phyloP scores from a whole-genome alignment of 257 asterid genomes.

The Schizonepeta tenuifolia region DNA sequence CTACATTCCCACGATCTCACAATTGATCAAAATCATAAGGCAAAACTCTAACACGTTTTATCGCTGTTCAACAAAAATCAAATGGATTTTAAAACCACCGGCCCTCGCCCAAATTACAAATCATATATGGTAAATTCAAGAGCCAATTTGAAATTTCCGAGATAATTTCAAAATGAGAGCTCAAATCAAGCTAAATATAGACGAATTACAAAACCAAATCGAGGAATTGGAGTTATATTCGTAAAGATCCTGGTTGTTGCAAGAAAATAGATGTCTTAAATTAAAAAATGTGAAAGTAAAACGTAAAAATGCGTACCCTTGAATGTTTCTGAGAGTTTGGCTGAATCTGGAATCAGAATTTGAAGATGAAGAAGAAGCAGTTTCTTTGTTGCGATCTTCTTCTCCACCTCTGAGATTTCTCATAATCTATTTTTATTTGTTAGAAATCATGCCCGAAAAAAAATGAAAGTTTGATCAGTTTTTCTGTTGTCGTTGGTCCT shows the following conservation, averaged over 20 bases:
- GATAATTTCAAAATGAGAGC: slow-evolving; percentile 17
- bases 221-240: slow-evolving; percentile 9
- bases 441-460: background rate
- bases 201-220: background rate
- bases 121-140: background rate
- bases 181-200: slow-evolving; percentile 29
- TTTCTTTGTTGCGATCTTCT: slow-evolving; percentile 54
- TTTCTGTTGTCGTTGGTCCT: background rate
- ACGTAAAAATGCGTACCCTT: slow-evolving; percentile 59
- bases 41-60: background rate
- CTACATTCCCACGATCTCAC: slow-evolving; percentile 17
- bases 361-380: slow-evolving; percentile 50
- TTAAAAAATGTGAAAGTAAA: slow-evolving; percentile 19
- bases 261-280: background rate
- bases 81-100: slow-evolving; percentile 5
- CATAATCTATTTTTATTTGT: slow-evolving; percentile 13
- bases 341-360: slow-evolving; percentile 84
- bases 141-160: slow-evolving; percentile 16
- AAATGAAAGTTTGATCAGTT: slow-evolving; percentile 1
- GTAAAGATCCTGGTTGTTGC: background rate
- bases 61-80: slow-evolving; percentile 18
- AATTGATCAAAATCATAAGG: background rate
- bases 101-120: background rate
- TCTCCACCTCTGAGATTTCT: slow-evolving; percentile 40
- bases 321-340: slow-evolving; percentile 91